Base-by-base conservation (phyloP, 2,329 filamentous ascomycete species). In the Aplosporella prunicola region DNA sequence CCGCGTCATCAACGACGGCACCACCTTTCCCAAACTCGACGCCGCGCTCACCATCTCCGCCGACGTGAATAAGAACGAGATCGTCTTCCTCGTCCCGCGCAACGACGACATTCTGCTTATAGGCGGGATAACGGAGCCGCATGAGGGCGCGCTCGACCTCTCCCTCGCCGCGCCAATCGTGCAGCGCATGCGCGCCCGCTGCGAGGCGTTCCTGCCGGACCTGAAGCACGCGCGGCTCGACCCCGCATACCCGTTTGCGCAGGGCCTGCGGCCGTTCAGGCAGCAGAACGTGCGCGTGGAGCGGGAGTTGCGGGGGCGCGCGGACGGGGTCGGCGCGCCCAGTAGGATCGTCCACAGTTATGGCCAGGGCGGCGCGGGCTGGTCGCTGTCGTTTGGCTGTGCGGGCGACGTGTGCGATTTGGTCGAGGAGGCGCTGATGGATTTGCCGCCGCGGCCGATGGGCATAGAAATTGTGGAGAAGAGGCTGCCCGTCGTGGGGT, bases 1-100 rank as follows among this genome's bases (percentile, higher is more conserved):
- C 32, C 60, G 65, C 25, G 61, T 67, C 45, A 55, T 65, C 47
- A 70, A 69, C 45, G 61, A 67, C 35, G 64, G 64, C 18, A 51
- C 43, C 5, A 43, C 48, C 30, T 68, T 67, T 40, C 60, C 63
- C 5, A 62, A 63, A 43, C 46, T 68, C 14, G 51, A 60, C 6
- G 50, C 56, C 9, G 59, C 62, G 10, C 45, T 68, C 38, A 59
- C 58, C 1, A 60, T 68, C 40, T 57, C 60, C 13, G 60, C 63
- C 29, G 60, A 63, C 32, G 53, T 49, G 9, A 47, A 53, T 36
- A 31, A 42, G 2, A 59, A 59, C 42, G 62, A 63, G 44, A 63
- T 65, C 38, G 56, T 65, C 11, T 64, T 67, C 44, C 52, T 67
- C 6, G 61, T 67, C 7, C 64, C 63, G 5, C 53, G 64, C 13